Conservation (phyloP, 2,329 filamentous ascomycete species). For the Thielaviopsis ethacetica region DNA sequence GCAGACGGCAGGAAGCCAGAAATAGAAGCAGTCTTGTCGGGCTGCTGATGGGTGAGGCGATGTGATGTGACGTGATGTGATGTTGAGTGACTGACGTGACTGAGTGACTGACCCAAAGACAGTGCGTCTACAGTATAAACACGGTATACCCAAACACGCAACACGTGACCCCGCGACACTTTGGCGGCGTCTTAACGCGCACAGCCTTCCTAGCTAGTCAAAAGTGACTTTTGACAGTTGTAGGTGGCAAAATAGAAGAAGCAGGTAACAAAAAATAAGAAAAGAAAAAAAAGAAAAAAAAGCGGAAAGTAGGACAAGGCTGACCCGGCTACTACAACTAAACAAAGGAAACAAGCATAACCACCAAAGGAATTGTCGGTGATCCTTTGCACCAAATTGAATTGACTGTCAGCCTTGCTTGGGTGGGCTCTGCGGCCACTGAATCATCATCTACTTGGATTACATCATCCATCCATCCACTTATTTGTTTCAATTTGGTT, state of each 20-base stretch:
- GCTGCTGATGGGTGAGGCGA: too few species aligned
- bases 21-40: too few species aligned
- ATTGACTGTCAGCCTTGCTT: too few species aligned
- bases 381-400: background rate
- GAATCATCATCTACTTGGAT: too few species aligned
- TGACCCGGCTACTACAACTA: background rate
- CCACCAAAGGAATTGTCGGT: background rate
- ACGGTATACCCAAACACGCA: background rate
- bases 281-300: background rate
- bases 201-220: background rate
- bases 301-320: background rate
- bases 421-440: too few species aligned
- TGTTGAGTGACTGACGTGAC: too few species aligned
- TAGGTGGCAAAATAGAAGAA: background rate
- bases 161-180: conserved; percentile 2
- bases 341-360: background rate
- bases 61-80: too few species aligned
- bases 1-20: too few species aligned
- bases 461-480: too few species aligned
- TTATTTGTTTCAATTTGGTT: too few species aligned
- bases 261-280: background rate
- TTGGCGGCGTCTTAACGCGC: conserved; percentile 2
- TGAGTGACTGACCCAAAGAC: background rate
- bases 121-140: background rate
- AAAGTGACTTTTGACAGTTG: background rate